Percentiles rank a stretch among this genome's conserved stretches.
phyloP scores from a whole-genome alignment of 495 filamentous ascomycete species.

The Xylaria sp. region DNA sequence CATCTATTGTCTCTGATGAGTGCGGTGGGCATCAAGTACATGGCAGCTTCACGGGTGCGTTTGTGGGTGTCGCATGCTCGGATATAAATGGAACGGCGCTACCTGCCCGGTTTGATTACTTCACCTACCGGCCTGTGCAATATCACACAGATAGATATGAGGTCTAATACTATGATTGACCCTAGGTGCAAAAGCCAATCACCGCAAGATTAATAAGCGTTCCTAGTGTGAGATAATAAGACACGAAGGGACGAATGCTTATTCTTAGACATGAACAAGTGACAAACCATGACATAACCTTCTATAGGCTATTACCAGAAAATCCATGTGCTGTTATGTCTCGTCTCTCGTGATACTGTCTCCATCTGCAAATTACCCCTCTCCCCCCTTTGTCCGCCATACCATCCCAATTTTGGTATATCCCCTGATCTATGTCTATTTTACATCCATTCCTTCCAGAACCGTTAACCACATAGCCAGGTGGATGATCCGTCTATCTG shows the following conservation, averaged over 20 bases:
- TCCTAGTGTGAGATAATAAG: neutral
- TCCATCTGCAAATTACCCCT: neutral
- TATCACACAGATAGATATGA: conserved; percentile 58
- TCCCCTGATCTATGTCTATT: neutral
- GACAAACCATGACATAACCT: neutral
- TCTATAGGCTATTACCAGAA: neutral
- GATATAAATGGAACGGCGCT: conserved; percentile 59
- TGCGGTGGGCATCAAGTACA: conserved; percentile 62
- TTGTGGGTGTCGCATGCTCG: conserved; percentile 61
- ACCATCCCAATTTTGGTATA: neutral
- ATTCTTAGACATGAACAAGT: neutral
- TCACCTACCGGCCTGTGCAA: conserved; percentile 56
- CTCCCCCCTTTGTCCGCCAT: neutral
- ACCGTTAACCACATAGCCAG: too few relatives aligned
- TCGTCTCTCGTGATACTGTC: neutral
- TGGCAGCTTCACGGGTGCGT: conserved; percentile 65
- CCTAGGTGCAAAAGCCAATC: neutral
- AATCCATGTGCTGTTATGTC: neutral
- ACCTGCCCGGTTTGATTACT: conserved; percentile 58
- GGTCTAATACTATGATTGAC: conserved; percentile 12
- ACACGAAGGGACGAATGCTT: neutral
- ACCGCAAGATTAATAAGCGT: too few relatives aligned
- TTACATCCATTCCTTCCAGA: neutral
- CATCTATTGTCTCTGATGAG: conserved; percentile 61
- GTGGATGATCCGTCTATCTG: neutral